phyloP scores from a whole-genome alignment of 2,329 filamentous ascomycete genomes.

The Nectriaceae sp. region DNA sequence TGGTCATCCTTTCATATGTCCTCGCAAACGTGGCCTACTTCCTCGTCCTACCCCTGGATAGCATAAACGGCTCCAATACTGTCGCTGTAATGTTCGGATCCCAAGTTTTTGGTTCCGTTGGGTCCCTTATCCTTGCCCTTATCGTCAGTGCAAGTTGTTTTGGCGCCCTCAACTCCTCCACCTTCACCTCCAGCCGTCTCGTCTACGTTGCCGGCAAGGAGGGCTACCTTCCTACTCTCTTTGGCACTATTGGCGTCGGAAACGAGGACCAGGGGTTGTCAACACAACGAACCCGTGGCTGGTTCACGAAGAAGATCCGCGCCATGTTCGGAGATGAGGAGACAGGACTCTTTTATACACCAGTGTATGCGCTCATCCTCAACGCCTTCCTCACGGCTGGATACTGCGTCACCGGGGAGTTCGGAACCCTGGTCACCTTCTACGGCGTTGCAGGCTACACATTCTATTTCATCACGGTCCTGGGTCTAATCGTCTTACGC shows the following conservation, averaged over 20 bases:
- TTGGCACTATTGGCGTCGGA: conserved; percentile 78
- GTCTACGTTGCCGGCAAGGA: conserved; percentile 95
- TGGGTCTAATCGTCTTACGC: conserved; percentile 87
- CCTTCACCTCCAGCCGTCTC: conserved; percentile 88
- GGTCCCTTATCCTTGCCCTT: conserved; percentile 81
- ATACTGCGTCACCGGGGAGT: conserved; percentile 88
- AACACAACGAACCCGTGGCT: conserved; percentile 52
- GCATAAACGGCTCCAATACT: conserved; percentile 87
- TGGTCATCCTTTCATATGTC: conserved; percentile 88
- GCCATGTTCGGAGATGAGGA: conserved; percentile 74
- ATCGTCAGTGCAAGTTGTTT: conserved; percentile 92
- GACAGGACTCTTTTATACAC: conserved; percentile 85
- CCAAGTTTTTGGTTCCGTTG: conserved; percentile 84
- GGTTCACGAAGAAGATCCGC: conserved; percentile 60
- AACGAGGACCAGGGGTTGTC: conserved; percentile 42
- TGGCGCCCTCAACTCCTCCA: conserved; percentile 89
- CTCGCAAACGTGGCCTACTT: conserved; percentile 94
- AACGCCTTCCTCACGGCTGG: conserved; percentile 72
- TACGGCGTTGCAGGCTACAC: conserved; percentile 97
- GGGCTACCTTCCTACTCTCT: conserved; percentile 83
- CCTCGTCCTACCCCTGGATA: conserved; percentile 79
- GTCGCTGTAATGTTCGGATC: conserved; percentile 93
- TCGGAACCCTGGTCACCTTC: conserved; percentile 89
- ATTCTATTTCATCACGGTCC: conserved; percentile 94
- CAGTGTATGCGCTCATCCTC: conserved; percentile 86